phyloP scores from a whole-genome alignment of 1,284 basidiomycete species.

The Pisolithus thermaeus region DNA sequence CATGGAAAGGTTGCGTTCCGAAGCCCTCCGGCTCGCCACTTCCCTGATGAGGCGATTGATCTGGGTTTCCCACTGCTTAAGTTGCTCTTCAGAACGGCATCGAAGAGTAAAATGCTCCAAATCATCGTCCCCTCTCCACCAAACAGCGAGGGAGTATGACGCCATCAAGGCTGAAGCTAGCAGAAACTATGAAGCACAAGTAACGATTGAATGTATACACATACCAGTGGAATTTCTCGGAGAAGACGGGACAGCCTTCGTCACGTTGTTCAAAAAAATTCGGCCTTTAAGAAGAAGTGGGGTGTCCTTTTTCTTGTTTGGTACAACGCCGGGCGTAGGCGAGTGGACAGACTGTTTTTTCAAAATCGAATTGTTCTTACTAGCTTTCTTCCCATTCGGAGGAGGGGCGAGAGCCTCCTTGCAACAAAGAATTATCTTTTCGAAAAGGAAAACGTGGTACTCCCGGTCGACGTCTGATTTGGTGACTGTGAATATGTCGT shows the following conservation, averaged over 20 bases:
- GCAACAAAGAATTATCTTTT: slow-evolving; percentile 98
- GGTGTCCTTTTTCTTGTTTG: slow-evolving; percentile 68
- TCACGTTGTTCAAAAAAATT: slow-evolving; percentile 97
- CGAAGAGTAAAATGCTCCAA: slow-evolving; percentile 92
- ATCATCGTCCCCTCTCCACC: slow-evolving; percentile 92
- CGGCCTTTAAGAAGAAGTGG: slow-evolving; percentile 91
- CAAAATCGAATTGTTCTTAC: slow-evolving; percentile 72
- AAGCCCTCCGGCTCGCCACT: slow-evolving; percentile 55
- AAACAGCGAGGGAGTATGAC: slow-evolving; percentile 75
- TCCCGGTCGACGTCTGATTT: slow-evolving; percentile 97
- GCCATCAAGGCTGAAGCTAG: slow-evolving; percentile 39
- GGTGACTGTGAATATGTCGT: slow-evolving; percentile 93
- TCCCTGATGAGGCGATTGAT: slow-evolving; percentile 84
- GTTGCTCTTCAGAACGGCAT: slow-evolving; percentile 89
- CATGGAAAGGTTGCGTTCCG: slow-evolving; percentile 48
- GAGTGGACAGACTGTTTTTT: slow-evolving; percentile 57
- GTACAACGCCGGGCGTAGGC: slow-evolving; percentile 41
- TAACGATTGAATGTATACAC: slow-evolving; percentile 24
- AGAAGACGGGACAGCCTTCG: slow-evolving; percentile 57
- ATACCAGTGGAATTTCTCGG: slow-evolving; percentile 56
- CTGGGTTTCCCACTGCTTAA: slow-evolving; percentile 87
- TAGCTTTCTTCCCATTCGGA: slow-evolving; percentile 50
- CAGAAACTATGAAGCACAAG: slow-evolving; percentile 9
- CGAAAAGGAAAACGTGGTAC: slow-evolving; percentile 98
- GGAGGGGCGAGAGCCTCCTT: slow-evolving; percentile 67